phyloP scores from a whole-genome alignment of 257 asterid species.

The Ballota nigra region DNA sequence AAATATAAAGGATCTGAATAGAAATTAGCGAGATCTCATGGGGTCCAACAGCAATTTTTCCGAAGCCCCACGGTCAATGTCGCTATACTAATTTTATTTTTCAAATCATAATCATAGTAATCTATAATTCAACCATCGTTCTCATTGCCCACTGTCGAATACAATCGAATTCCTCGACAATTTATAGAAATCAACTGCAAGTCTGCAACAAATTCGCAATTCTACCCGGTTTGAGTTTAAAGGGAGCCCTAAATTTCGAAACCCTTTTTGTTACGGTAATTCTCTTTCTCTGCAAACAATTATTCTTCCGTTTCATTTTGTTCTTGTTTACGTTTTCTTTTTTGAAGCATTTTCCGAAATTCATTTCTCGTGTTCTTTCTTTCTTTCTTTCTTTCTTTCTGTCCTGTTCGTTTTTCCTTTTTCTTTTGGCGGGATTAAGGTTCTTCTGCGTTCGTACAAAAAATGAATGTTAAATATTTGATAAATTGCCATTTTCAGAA shows the following conservation, averaged over 20 bases:
- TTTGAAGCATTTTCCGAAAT: neutral
- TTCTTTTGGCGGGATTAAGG: neutral
- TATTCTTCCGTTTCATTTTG: neutral
- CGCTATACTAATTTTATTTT: neutral
- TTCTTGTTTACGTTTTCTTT: neutral
- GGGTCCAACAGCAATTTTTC: neutral
- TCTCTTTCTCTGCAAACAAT: neutral
- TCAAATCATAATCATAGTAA: neutral
- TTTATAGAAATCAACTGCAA: neutral
- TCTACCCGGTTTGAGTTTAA: neutral
- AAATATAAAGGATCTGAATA: neutral
- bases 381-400: neutral
- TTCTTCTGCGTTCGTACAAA: neutral
- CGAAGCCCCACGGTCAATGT: neutral
- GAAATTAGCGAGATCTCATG: neutral
- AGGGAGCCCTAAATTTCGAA: no score
- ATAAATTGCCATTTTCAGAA: conserved; percentile 1
- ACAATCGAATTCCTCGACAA: neutral
- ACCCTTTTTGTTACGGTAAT: conserved; percentile 10
- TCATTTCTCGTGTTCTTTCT: no score
- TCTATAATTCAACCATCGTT: neutral
- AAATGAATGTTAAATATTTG: neutral
- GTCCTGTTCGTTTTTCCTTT: neutral
- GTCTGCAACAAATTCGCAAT: conserved; percentile 5
- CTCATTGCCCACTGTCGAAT: conserved; percentile 7